Conservation (phyloP, 208 protist species). For the Trypanosoma conorhini region DNA sequence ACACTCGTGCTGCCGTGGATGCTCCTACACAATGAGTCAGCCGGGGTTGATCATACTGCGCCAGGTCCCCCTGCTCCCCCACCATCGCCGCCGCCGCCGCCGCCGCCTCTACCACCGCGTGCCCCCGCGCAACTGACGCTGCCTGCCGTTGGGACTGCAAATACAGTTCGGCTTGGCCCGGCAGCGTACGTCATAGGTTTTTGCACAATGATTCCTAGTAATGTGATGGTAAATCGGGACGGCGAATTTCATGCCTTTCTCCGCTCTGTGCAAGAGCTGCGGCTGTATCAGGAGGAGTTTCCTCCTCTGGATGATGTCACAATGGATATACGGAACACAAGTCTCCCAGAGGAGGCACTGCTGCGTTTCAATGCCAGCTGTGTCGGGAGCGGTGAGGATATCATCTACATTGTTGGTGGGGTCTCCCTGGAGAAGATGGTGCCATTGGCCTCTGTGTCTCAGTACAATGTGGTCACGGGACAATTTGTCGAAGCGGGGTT, state of each 20-base stretch:
- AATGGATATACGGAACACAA: constrained; percentile 18
- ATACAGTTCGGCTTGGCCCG: constrained; percentile 30
- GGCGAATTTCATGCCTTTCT: constrained; percentile 14
- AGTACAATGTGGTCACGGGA: constrained; percentile 39
- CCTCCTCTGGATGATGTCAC: constrained; percentile 26
- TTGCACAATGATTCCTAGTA: constrained; percentile 38
- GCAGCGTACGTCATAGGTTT: constrained; percentile 41
- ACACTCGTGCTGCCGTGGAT: constrained; percentile 10
- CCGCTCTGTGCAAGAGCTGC: constrained; percentile 26
- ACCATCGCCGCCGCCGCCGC: not conserved
- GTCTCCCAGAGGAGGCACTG: constrained; percentile 7
- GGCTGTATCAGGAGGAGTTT: constrained; percentile 27
- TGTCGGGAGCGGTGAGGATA: constrained; percentile 23
- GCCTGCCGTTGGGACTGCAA: constrained; percentile 38
- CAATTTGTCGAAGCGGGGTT: constrained; percentile 48
- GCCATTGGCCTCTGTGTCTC: constrained; percentile 29
- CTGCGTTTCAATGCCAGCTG: constrained; percentile 37
- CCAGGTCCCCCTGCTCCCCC: not conserved
- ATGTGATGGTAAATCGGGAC: constrained; percentile 6
- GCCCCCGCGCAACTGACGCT: constrained; percentile 17
- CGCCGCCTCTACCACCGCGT: constrained; percentile 2
- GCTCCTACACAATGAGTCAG: constrained; percentile 15
- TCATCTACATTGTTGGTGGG: constrained; percentile 38
- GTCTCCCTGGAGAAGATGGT: constrained; percentile 17
- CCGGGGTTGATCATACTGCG: not conserved